Conservation (phyloP, 192 early-diverging fungal species). For the Coemansia sp. region DNA sequence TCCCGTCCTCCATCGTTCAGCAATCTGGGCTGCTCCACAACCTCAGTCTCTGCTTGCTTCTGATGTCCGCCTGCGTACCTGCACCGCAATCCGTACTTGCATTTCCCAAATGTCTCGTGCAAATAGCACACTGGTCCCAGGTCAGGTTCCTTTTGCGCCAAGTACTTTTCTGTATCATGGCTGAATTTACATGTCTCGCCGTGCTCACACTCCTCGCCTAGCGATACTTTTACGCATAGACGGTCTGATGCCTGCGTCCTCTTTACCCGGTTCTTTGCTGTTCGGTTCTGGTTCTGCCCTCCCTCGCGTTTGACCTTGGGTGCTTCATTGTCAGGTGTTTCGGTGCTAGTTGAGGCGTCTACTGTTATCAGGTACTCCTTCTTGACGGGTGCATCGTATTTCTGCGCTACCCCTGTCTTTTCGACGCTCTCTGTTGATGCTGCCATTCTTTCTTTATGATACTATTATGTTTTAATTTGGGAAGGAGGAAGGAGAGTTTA, state of each 20-base stretch:
- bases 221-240: constrained; percentile 57
- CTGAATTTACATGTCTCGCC: constrained; percentile 68
- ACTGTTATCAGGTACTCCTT: constrained; percentile 15
- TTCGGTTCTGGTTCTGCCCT: constrained; percentile 24
- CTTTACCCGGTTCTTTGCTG: constrained; percentile 7
- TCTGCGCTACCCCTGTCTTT: neutral
- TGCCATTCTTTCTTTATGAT: neutral
- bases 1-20: constrained; percentile 24
- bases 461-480: too few species aligned
- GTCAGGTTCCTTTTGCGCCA: constrained; percentile 73
- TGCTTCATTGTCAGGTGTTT: constrained; percentile 1
- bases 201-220: constrained; percentile 55
- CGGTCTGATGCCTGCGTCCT: constrained; percentile 1
- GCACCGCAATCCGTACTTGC: constrained; percentile 65
- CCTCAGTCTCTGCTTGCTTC: constrained; percentile 62
- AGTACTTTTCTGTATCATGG: constrained; percentile 77
- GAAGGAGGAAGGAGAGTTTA: neutral
- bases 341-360: neutral
- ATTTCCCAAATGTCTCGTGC: constrained; percentile 72
- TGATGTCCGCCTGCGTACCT: constrained; percentile 60
- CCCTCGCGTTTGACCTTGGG: neutral
- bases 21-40: constrained; percentile 13
- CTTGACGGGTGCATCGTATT: constrained; percentile 24
- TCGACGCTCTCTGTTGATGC: neutral
- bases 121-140: constrained; percentile 68